These are phyloP conservation scores for Apodospora peruviana DNA, from an alignment of 495 filamentous ascomycete genomes.

Conservation along the genomic window DNA sequence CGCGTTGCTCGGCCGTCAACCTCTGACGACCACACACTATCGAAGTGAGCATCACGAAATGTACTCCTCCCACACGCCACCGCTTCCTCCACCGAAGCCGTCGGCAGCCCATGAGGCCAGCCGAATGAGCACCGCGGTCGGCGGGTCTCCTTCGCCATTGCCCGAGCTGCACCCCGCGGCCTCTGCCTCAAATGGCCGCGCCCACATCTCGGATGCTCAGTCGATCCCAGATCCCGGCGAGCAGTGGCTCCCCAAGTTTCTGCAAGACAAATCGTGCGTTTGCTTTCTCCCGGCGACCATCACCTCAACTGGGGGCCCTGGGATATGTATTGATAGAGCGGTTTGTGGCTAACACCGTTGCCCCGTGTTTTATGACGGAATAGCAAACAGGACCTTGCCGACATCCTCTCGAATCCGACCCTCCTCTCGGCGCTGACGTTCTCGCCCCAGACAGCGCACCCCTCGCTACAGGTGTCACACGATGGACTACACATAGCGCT, in stretches of 20 bases:
- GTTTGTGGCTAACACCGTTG: no score
- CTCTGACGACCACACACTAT: no score
- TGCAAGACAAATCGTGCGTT: conserved; percentile 70
- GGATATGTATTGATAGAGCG: no score
- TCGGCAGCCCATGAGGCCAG: conserved; percentile 58
- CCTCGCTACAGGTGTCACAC: conserved; percentile 51
- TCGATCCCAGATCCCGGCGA: conserved; percentile 45
- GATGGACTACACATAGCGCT: conserved; percentile 57
- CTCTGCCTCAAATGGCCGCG: conserved; percentile 16
- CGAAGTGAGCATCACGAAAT: no score
- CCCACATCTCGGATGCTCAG: conserved; percentile 14
- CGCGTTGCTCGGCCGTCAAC: no score
- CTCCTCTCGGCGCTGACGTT: conserved; percentile 59
- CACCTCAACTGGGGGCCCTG: no score
- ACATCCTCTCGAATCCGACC: conserved; percentile 53
- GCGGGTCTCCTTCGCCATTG: conserved; percentile 29
- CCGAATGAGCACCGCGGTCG: conserved; percentile 55
- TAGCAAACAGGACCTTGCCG: conserved; percentile 58
- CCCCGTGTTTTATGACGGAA: no score
- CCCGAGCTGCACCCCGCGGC: conserved; percentile 36
- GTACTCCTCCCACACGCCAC: conserved; percentile 53
- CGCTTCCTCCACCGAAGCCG: conserved; percentile 68
- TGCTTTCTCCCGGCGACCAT: background rate
- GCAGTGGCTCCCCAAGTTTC: conserved; percentile 61
- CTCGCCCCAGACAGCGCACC: conserved; percentile 59